Evolutionary conservation across 2,329 filamentous ascomycete species (phyloP).

Genomic region (Claviceps spartinae): DNA sequence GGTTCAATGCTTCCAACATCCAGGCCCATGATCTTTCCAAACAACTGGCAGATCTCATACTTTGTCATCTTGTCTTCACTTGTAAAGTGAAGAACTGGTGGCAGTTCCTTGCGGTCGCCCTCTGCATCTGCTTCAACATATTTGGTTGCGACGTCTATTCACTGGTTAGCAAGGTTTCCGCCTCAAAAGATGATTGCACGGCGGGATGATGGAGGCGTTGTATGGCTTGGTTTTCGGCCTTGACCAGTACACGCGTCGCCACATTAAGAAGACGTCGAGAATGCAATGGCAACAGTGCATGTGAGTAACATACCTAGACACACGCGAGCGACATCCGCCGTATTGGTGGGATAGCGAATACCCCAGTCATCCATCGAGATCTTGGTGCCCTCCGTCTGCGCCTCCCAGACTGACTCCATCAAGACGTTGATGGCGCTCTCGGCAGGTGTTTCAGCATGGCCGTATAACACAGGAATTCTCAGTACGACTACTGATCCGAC

Average conservation of each 20-base stretch:
- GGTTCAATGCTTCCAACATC: slow-evolving; percentile 53
- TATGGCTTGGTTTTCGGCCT: neutral
- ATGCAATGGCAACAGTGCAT: neutral
- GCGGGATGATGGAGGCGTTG: too few species aligned
- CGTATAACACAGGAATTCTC: slow-evolving; percentile 75
- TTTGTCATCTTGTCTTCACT: slow-evolving; percentile 81
- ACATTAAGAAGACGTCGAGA: neutral
- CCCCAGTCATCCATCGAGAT: slow-evolving; percentile 81
- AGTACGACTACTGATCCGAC: slow-evolving; percentile 52
- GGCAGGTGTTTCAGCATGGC: slow-evolving; percentile 50
- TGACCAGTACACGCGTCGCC: neutral
- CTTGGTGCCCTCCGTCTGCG: slow-evolving; percentile 46
- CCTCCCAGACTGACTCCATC: slow-evolving; percentile 62
- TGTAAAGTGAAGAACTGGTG: slow-evolving; percentile 67
- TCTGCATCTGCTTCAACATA: slow-evolving; percentile 41
- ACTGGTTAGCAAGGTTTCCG: neutral
- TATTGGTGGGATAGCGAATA: slow-evolving; percentile 75
- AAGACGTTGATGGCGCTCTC: slow-evolving; percentile 79
- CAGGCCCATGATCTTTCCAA: slow-evolving; percentile 69
- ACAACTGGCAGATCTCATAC: slow-evolving; percentile 70
- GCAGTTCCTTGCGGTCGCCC: slow-evolving; percentile 39
- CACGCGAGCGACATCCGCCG: slow-evolving; percentile 71
- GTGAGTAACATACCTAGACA: slow-evolving; percentile 41
- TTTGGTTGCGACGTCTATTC: slow-evolving; percentile 52
- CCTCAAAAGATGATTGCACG: neutral